Evolutionary conservation across 192 early-diverging fungal genomes (phyloP), one percentile per base, ranked within the genome.

Genomic region (Chytriomyces sp.): DNA sequence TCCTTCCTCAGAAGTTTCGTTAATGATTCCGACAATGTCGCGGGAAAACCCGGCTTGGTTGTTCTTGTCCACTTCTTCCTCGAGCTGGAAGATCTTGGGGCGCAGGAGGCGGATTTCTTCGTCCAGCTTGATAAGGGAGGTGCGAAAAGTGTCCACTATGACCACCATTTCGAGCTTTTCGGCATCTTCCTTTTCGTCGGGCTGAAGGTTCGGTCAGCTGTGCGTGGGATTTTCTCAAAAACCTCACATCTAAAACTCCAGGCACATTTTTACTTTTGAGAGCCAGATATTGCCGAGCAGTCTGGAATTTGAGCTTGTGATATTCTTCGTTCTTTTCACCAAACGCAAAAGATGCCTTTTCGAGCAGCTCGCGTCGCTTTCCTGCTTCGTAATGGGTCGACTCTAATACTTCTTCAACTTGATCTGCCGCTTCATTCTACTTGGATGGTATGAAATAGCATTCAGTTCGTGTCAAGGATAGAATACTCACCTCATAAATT

Each of bases 201-300:
- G 6, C 62, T 63, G 36, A 19, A 3, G 56, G 10, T 37, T 25
- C 1, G 8, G 19, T 67, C 1, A 67, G n/a, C 1, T 53, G 58
- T 54, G 34, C 30, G 12, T 31, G 4, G 22, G 10, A 53, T 10
- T 41, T 14, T 22, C 44, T 44, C 0, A 22, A 25, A 22, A 39
- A 72, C 26, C 22, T 5, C 4, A 58, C 67, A n/a, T 61, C 71
- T 40, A n/a, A 22, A 19, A 63, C 52, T 28, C 54, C 73, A 14
- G 62, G 49, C 39, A 74, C 39, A 39, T 74, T 74, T n/a, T 66
- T 14, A 22, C 33, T 55, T 34, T 64, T 64, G 12, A 74, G 41
- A 55, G 33, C 28, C 12, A 74, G 30, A 44, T 65, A 74, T 0
- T 44, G 32, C 10, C 59, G 37, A 25, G 73, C 63, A 31, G 61